Base-by-base conservation (phyloP, 805 yeast genomes). In the Debaryomyces prosopidis region DNA sequence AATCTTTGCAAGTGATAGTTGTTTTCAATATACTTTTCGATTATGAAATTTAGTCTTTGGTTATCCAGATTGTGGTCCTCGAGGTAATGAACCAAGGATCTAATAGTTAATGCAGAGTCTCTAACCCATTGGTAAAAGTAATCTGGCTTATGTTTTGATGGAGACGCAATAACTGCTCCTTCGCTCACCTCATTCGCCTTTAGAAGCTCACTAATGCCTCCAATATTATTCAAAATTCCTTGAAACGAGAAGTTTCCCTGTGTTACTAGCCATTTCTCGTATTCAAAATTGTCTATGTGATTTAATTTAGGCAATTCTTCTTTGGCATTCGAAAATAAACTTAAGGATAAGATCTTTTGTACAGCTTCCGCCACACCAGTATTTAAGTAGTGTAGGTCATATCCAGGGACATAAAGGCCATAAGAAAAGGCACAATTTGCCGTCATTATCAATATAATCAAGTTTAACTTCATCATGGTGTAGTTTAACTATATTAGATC, bases 111-210 rank as follows among this genome's bases (percentile, higher is more conserved):
- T 0, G 97, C 97, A 27, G 90, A 82, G 62, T 92, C 98, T 59
- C 98, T 76, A 4, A 81, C 76, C 98, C 98, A 92, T 59, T 87
- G 96, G 58, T 78, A 92, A 57, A 81, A 90, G 65, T 92, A 92
- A 65, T 92, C 77, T 1, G 98, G 98, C 18, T 72, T 51, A 0
- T 42, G 5, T 42, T 63, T 78, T 1, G 96, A 89, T 6, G 96
- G 96, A 6, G 94, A 82, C 1, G 98, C 98, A 52, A 91, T 75
- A 4, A 89, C 85, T 2, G 81, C 87, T 26, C 97, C 97, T 5
- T 63, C 55, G 0, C 79, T 69, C 1, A 84, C 82, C 64, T 39
- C 63, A 6, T 43, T 47, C 10, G 51, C 47, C 18, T 49, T 53
- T 19, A 63, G 55, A 15, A 47, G 58, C 4, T 74, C 70, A 46